Conservation (phyloP, 129 eudicot genomes). For the Pseudognaphalium luteoalbum region DNA sequence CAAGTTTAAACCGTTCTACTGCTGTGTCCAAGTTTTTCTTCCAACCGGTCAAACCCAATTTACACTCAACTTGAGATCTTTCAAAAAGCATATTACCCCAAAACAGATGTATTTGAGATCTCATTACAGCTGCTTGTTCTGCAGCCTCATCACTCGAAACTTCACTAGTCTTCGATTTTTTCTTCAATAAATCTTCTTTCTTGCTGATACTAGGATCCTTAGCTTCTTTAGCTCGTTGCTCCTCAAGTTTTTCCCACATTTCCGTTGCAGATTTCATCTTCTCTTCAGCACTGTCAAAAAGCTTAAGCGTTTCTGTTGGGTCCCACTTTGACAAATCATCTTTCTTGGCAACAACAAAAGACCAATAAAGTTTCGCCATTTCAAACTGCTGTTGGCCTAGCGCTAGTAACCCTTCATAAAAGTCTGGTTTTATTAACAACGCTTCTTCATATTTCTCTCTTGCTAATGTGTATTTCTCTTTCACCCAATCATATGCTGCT, state of each 20-base stretch:
- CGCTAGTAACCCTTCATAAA: constrained; percentile 89
- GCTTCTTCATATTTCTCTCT: constrained; percentile 92
- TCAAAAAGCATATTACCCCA: constrained; percentile 99
- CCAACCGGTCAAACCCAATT: constrained; percentile 73
- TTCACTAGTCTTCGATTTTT: constrained; percentile 64
- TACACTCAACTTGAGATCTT: constrained; percentile 91
- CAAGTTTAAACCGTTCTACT: constrained; percentile 82
- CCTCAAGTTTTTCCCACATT: constrained; percentile 97
- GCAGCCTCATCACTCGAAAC: constrained; percentile 77
- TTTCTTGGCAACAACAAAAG: constrained; percentile 81
- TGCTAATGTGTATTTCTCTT: constrained; percentile 74
- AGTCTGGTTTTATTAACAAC: constrained; percentile 72
- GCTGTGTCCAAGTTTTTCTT: constrained; percentile 71
- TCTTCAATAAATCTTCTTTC: constrained; percentile 64
- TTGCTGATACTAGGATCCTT: constrained; percentile 70
- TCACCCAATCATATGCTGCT: constrained; percentile 90
- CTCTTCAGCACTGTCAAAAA: constrained; percentile 87
- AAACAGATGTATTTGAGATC: constrained; percentile 88
- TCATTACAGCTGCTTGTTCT: constrained; percentile 94
- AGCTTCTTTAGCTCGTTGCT: constrained; percentile 81
- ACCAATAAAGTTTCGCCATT: constrained; percentile 98
- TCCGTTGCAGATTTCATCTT: constrained; percentile 91
- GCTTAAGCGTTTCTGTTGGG: constrained; percentile 67
- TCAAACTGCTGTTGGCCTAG: constrained; percentile 97
- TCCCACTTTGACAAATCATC: constrained; percentile 85